These are phyloP conservation scores for Aspergillus glaucus DNA, from an alignment of 2,329 filamentous ascomycete species.

Conservation along the genomic window DNA sequence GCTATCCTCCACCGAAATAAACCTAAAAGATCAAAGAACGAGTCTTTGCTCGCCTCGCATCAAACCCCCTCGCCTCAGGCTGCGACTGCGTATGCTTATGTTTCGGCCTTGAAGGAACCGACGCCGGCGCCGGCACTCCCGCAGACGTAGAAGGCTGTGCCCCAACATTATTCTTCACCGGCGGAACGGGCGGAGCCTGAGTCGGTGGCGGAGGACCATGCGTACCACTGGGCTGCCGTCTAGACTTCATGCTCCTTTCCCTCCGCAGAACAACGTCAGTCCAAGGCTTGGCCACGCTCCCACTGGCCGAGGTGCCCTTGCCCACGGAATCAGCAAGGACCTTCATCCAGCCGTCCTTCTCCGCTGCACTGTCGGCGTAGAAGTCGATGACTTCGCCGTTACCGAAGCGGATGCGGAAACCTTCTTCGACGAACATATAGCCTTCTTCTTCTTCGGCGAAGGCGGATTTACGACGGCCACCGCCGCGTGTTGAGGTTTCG, in stretches of 20 bases:
- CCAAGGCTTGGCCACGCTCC: slow-evolving; percentile 50
- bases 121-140: slow-evolving; percentile 18
- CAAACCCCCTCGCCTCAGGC: slow-evolving; percentile 29
- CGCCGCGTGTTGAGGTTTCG: slow-evolving; percentile 68
- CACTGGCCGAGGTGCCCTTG: slow-evolving; percentile 43
- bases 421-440: slow-evolving; percentile 99
- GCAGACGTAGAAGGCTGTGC: slow-evolving; percentile 14
- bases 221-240: slow-evolving; percentile 23
- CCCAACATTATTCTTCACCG: slow-evolving; percentile 17
- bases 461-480: slow-evolving; percentile 80
- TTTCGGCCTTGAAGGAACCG: slow-evolving; percentile 25
- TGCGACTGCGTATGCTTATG: slow-evolving; percentile 38
- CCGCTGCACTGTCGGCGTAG: slow-evolving; percentile 79
- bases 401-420: slow-evolving; percentile 96
- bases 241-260: slow-evolving; percentile 34
- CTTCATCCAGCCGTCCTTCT: slow-evolving; percentile 94
- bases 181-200: slow-evolving; percentile 12
- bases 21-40: slow-evolving; percentile 37
- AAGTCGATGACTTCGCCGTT: slow-evolving; percentile 99
- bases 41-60: slow-evolving; percentile 36
- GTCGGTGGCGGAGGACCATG: slow-evolving; percentile 14
- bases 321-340: slow-evolving; percentile 67
- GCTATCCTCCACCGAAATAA: slow-evolving; percentile 19
- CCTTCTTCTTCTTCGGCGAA: slow-evolving; percentile 98
- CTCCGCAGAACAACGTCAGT: slow-evolving; percentile 53